A percentile compares a stretch with the other conserved stretches of the same genome.
Conservation (phyloP, 169 alveolate genomes). For the Fabrea salina region DNA sequence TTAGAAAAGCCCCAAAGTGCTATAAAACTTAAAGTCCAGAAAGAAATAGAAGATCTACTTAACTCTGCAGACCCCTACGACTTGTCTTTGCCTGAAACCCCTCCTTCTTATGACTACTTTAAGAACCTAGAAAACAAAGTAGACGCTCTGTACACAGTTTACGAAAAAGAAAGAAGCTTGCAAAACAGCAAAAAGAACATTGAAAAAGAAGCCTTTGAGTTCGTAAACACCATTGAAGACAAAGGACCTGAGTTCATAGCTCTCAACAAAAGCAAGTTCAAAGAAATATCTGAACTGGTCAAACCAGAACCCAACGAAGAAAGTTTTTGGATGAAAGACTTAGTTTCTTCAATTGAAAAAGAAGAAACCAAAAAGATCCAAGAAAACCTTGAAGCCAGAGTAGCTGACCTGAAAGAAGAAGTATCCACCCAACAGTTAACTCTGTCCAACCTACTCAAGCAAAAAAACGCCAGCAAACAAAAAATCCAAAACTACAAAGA, state of each 20-base stretch:
- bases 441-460: not conserved
- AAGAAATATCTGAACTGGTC: too few relatives aligned
- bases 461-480: not conserved
- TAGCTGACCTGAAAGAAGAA: constrained; percentile 20
- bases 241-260: constrained; percentile 11
- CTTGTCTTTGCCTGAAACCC: not conserved
- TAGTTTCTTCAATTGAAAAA: not conserved
- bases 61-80: constrained; percentile 26
- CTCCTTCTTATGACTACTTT: not conserved
- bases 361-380: not conserved
- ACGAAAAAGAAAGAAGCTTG: not conserved
- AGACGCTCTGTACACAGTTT: not conserved
- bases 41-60: not conserved
- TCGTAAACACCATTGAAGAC: not conserved
- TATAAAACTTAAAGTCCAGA: constrained; percentile 17
- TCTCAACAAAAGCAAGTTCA: too few relatives aligned
- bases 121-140: not conserved
- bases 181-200: not conserved
- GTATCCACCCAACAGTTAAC: not conserved
- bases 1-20: too few relatives aligned
- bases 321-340: constrained; percentile 1
- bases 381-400: not conserved
- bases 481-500: not conserved
- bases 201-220: constrained; percentile 20
- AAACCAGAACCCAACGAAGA: not conserved